Conservation (phyloP, 1,284 basidiomycete genomes). For the Xerocomus nothofagi region DNA sequence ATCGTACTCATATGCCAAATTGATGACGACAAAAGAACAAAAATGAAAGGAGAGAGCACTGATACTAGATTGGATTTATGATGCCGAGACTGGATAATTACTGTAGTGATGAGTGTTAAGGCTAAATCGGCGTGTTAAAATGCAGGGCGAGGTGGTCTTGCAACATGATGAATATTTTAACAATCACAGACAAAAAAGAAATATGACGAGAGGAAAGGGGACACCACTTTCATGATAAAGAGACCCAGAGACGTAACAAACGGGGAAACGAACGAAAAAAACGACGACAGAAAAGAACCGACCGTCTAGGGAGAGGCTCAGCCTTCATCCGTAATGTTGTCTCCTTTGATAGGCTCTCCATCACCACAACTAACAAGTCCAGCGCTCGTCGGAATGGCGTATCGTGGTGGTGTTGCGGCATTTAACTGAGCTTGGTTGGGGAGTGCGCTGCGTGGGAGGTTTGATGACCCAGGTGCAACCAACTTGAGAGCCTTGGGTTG, state of each 20-base stretch:
- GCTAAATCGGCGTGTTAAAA: conserved; percentile 18
- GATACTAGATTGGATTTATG: conserved; percentile 31
- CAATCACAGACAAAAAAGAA: conserved; percentile 12
- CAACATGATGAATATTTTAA: conserved; percentile 21
- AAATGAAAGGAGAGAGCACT: conserved; percentile 4
- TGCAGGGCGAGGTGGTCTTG: conserved; percentile 12
- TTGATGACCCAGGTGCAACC: conserved; percentile 31
- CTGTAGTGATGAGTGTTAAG: conserved; percentile 22
- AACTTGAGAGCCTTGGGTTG: conserved; percentile 45
- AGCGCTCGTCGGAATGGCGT: conserved; percentile 1
- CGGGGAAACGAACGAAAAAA: neutral
- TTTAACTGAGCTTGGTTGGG: conserved; percentile 52
- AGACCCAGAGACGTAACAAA: neutral
- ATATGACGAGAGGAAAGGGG: neutral
- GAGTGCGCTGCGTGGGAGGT: conserved; percentile 56
- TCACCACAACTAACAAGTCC: conserved; percentile 8
- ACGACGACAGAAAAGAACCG: neutral
- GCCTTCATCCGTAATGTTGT: conserved; percentile 29
- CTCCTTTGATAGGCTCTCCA: conserved; percentile 18
- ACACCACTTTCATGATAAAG: conserved; percentile 3
- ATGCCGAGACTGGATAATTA: conserved; percentile 31
- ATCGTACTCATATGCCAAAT: conserved; percentile 19
- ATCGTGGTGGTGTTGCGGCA: conserved; percentile 32
- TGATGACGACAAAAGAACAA: conserved; percentile 6
- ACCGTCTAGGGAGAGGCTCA: conserved; percentile 29